Base-by-base conservation (phyloP, 352 stramenopile species). In the Blastocystis sp. region DNA sequence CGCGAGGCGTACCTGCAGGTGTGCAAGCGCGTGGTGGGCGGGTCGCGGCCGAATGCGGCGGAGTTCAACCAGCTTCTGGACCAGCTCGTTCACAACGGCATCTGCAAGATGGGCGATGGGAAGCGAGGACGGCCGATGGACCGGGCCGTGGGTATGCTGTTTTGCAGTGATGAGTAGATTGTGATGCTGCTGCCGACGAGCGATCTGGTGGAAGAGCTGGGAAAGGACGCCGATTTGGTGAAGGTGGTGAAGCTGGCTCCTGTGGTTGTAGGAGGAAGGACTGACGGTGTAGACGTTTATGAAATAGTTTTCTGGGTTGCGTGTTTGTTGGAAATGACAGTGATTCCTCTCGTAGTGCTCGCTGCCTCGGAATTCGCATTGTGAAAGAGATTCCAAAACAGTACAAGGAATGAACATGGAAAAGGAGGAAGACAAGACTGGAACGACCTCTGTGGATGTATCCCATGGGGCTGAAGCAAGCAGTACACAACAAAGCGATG, bases 31-130 rank as follows among this genome's bases (percentile, higher is more conserved):
- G 38, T 81, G 40, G n/a, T 64, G 19, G 71, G 71, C 2, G 71
- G 71, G 43, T 34, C 45, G 38, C 53, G 71, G n/a, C 71, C 71
- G 28, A 81, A 65, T 60, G 71, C 60, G 19, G 28, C 38, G 3
- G 71, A 81, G 40, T 81, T 81, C 48, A 59, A 21, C 19, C 41
- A 43, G 1, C 71, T 81, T 2, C 0, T 81, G 11, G 71, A 81
- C 43, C 71, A 81, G 53, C 48, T 81, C 3, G 48, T 81, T 19
- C 43, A 81, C 60, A 81, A 81, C 60, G 71, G 71, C 2, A 62
- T 81, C 48, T 81, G 71, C 60, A 81, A 81, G 59, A 48, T 81
- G 0, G 71, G 64, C 7, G 52, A 23, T 7, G 64, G 48, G 5
- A 81, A 64, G 48, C 71, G 71, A 7, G 21, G 64, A 34, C 38